phyloP scores from a whole-genome alignment of 163 green algal genomes.

The Trebouxiophyceae sp. region DNA sequence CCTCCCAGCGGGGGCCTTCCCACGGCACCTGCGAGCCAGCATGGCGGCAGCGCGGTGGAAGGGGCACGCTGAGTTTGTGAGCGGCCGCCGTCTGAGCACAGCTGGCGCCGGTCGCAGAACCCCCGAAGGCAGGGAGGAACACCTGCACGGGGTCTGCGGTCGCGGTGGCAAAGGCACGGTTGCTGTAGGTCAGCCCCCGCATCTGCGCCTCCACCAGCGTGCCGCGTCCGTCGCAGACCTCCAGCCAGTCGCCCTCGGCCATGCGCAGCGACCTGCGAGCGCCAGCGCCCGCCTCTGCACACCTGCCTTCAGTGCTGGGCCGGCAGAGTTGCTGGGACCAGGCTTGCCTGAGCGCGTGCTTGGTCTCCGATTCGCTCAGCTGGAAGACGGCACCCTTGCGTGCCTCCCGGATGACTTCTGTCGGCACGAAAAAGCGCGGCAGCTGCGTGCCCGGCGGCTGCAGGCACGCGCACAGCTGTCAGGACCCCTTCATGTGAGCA shows the following conservation, averaged over 20 bases:
- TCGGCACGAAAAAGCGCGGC: conserved; percentile 24
- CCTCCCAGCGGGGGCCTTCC: conserved; percentile 44
- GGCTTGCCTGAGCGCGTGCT: conserved; percentile 25
- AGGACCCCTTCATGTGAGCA: too few species aligned
- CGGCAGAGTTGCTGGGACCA: background rate
- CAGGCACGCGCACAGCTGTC: too few species aligned
- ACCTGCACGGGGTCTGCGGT: background rate
- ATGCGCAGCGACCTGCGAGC: conserved; percentile 37
- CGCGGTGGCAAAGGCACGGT: background rate
- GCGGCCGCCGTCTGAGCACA: background rate
- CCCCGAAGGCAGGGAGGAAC: background rate
- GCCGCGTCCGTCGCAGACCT: conserved; percentile 69
- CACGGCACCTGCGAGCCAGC: conserved; percentile 37
- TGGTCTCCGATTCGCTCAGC: conserved; percentile 27
- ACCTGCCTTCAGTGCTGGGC: background rate
- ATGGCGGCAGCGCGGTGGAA: too few species aligned
- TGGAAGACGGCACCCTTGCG: conserved; percentile 1
- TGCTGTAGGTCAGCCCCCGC: conserved; percentile 10
- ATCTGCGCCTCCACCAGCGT: conserved; percentile 18
- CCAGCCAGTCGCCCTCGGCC: conserved; percentile 40
- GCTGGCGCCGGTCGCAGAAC: background rate
- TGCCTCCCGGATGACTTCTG: background rate
- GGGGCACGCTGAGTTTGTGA: too few species aligned
- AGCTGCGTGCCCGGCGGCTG: background rate
- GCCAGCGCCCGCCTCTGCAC: too few species aligned